Evolutionary conservation across 768 basidiomycete genomes (phyloP).

Genomic region (Kwoniella heveanensis): DNA sequence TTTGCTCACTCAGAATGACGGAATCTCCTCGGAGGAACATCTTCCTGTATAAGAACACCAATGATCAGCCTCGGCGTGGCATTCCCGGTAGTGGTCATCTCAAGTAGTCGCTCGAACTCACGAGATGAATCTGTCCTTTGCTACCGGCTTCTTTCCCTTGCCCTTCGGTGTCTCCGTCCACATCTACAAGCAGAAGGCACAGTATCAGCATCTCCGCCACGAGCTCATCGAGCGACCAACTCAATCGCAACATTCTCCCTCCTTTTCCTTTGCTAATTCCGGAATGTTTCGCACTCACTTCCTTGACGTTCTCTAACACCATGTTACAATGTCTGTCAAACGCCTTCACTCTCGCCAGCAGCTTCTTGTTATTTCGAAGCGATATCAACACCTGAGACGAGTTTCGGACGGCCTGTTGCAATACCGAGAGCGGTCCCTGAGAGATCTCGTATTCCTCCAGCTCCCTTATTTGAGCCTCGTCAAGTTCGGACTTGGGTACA

Average conservation of each 20-base stretch:
- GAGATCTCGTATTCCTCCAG: slow-evolving; percentile 98
- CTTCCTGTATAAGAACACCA: slow-evolving; percentile 64
- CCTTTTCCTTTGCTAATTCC: not conserved
- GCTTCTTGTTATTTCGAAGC: slow-evolving; percentile 96
- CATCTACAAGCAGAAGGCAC: slow-evolving; percentile 66
- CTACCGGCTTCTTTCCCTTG: slow-evolving; percentile 97
- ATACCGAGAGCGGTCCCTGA: slow-evolving; percentile 62
- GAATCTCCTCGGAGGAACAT: slow-evolving; percentile 98
- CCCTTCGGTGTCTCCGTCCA: slow-evolving; percentile 98
- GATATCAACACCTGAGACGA: slow-evolving; percentile 97
- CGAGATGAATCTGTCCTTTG: slow-evolving; percentile 95
- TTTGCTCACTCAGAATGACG: slow-evolving; percentile 79
- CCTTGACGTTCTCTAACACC: slow-evolving; percentile 98
- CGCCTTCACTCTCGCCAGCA: slow-evolving; percentile 82
- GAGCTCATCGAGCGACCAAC: too few relatives aligned
- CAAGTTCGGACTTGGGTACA: slow-evolving; percentile 93
- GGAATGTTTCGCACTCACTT: slow-evolving; percentile 63
- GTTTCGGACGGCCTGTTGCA: slow-evolving; percentile 93
- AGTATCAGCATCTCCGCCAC: not conserved
- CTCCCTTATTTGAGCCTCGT: slow-evolving; percentile 92
- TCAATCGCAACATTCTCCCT: too few relatives aligned
- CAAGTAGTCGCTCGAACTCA: slow-evolving; percentile 39
- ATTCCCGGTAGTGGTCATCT: too few relatives aligned
- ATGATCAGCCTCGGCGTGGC: not conserved
- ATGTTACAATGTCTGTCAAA: slow-evolving; percentile 99